Evolutionary conservation across 2,329 filamentous ascomycete genomes (phyloP), one percentile per base, ranked within the genome.

Genomic region (Blumeriella jaapii): DNA sequence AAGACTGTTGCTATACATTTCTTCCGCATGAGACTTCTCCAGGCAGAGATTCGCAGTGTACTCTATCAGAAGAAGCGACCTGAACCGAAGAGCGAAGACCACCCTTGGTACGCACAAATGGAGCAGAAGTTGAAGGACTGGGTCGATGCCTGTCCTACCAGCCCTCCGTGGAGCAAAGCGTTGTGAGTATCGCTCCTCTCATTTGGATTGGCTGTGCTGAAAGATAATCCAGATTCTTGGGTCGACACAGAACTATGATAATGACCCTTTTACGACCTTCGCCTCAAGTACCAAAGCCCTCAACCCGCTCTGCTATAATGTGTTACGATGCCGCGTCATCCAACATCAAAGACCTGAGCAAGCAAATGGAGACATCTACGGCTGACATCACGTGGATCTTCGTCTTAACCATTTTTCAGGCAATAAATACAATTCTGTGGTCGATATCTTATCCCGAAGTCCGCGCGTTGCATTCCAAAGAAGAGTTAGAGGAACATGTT

Each of bases 301-400:
- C 85, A 0, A 58, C 79, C 6, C 62, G 70, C n/a, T 85, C 87
- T 1, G 89, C 89, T 1, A 63, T 71, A 19, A 78, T 76, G 47
- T 96, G 87, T 55, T 95, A 82, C 52, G 78, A 91, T 29, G 86
- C 84, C 25, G 78, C 84, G 29, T 69, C 78, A 8, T 83, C 76
- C 58, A 87, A 94, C 53, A 83, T 95, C 49, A 70, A 78, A 46
- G 74, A 89, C 55, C 80, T 86, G 28, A 75, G 74, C 53, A 77
- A 81, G 50, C 86, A 94, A 57, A 80, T 94, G 53, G 72, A 79
- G 46, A 76, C 71, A 11, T 70, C 72, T 10, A 77, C 76, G 14
- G 74, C 91, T 8, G 89, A 95, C 53, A 68, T 95, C 41, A 95
- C 87, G 1, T 96, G 89, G 89, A 79, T 94, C 27, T 94, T 94